These are phyloP conservation scores for Irpex sp. DNA, from an alignment of 1,284 basidiomycete genomes.

Conservation along the genomic window DNA sequence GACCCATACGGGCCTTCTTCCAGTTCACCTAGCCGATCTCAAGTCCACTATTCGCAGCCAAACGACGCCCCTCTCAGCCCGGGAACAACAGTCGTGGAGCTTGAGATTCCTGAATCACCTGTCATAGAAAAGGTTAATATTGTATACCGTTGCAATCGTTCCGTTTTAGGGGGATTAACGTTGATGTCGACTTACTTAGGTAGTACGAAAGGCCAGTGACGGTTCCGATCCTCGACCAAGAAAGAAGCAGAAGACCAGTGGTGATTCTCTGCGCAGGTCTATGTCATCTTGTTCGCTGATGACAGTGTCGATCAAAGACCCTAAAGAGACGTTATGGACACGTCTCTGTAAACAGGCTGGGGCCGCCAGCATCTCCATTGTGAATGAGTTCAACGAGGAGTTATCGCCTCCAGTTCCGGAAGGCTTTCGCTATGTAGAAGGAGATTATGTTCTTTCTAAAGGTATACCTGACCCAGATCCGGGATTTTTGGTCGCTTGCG, in stretches of 20 bases:
- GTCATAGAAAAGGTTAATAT: too few species aligned
- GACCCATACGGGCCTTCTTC: not conserved
- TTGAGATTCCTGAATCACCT: too few species aligned
- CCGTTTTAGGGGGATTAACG: too few species aligned
- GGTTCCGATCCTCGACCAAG: not conserved
- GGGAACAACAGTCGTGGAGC: too few species aligned
- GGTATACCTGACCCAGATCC: conserved; percentile 1
- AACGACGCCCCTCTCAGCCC: too few species aligned
- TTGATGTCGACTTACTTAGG: not conserved
- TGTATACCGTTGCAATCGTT: too few species aligned
- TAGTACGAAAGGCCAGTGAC: not conserved
- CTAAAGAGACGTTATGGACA: not conserved
- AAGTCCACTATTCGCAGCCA: not conserved
- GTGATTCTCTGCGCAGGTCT: not conserved
- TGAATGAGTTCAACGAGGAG: not conserved
- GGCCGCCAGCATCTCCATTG: not conserved
- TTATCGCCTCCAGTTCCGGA: not conserved
- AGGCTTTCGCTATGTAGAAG: not conserved
- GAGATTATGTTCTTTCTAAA: not conserved
- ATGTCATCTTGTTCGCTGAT: not conserved
- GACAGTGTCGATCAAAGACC: not conserved
- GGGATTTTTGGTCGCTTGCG: conserved; percentile 26
- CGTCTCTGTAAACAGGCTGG: not conserved
- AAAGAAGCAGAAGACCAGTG: not conserved
- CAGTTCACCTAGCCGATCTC: not conserved